A percentile compares a stretch with the other conserved stretches of the same genome.
phyloP scores from a whole-genome alignment of 192 early-diverging fungal genomes.

The Backusella circina region DNA sequence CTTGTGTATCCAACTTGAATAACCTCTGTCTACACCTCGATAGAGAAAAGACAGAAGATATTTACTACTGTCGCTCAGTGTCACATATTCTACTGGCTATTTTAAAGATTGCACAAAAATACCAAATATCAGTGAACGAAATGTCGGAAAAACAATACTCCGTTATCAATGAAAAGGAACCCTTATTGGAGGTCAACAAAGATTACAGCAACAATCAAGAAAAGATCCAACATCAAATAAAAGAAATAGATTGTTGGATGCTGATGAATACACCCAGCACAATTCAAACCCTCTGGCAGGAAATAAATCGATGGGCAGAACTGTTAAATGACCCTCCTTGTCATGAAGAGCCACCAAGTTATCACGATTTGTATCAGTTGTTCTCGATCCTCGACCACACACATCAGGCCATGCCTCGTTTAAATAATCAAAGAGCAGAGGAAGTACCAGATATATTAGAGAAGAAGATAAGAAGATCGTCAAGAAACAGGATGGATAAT shows the following conservation, averaged over 20 bases:
- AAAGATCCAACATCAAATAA: background rate
- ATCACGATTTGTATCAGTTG: background rate
- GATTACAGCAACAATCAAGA: background rate
- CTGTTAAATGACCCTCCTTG: background rate
- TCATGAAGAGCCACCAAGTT: background rate
- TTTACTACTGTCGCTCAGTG: background rate
- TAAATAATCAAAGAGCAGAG: background rate
- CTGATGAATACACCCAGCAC: background rate
- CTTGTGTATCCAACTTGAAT: background rate
- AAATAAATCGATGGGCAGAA: background rate
- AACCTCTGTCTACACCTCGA: background rate
- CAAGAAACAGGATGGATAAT: background rate
- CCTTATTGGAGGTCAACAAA: background rate
- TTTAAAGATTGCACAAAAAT: background rate
- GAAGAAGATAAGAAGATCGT: background rate
- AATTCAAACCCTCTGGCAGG: background rate
- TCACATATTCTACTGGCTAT: background rate
- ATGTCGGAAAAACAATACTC: background rate
- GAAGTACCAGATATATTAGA: background rate
- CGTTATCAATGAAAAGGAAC: background rate
- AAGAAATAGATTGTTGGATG: background rate
- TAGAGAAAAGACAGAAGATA: background rate
- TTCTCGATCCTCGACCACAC: background rate
- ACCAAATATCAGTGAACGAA: background rate
- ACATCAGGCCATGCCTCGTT: background rate